These are phyloP conservation scores for Chalciporus piperatoides DNA, from an alignment of 1,284 basidiomycete genomes.

Conservation along the genomic window DNA sequence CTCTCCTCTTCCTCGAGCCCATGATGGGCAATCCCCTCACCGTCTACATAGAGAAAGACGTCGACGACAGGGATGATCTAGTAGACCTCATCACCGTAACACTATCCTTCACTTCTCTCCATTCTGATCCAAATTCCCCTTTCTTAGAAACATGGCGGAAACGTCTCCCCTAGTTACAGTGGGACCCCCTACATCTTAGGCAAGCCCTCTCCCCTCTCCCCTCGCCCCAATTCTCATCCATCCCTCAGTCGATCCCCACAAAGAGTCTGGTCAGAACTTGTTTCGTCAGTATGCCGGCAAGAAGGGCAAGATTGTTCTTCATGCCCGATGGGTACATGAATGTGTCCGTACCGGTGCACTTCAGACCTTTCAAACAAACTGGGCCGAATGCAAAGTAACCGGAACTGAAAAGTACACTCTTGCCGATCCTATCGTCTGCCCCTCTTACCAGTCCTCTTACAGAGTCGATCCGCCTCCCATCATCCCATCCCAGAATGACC, in stretches of 20 bases:
- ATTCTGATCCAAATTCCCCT: constrained; percentile 7
- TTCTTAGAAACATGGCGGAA: constrained; percentile 67
- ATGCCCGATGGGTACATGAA: constrained; percentile 67
- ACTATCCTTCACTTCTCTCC: neutral
- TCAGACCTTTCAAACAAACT: constrained; percentile 69
- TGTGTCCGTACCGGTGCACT: constrained; percentile 63
- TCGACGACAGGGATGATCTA: constrained; percentile 61
- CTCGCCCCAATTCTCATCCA: constrained; percentile 13
- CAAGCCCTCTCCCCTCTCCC: constrained; percentile 35
- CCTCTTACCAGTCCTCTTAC: constrained; percentile 8
- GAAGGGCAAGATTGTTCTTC: constrained; percentile 72
- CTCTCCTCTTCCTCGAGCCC: constrained; percentile 67
- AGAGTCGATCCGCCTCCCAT: constrained; percentile 34
- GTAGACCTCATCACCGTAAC: constrained; percentile 61
- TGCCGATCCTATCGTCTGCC: neutral
- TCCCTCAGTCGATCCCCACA: constrained; percentile 52
- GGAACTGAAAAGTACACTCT: constrained; percentile 64
- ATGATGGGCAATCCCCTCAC: constrained; percentile 71
- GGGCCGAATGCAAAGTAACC: constrained; percentile 73
- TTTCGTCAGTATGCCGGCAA: constrained; percentile 72
- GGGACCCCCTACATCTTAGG: constrained; percentile 74
- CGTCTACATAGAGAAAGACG: constrained; percentile 76
- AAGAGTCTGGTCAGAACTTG: constrained; percentile 73
- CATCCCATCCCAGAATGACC: constrained; percentile 34
- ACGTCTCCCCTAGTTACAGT: constrained; percentile 67